Base-by-base conservation (phyloP, 2,329 filamentous ascomycete species). In the Ophiocordyceps sinensis region DNA sequence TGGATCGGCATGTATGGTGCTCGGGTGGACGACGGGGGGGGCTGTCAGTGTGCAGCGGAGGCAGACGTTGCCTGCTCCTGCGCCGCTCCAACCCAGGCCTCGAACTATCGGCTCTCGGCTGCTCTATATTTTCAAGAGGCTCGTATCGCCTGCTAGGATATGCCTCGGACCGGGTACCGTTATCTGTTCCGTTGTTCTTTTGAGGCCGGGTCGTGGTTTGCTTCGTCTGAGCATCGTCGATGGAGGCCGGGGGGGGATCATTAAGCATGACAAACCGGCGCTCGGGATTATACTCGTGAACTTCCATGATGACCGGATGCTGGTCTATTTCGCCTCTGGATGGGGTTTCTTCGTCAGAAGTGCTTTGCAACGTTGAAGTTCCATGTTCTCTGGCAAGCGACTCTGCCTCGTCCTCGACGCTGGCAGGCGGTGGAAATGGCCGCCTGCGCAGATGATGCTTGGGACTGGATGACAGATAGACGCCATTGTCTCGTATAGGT, bases 251-350 rank as follows among this genome's bases (percentile, higher is more conserved):
- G 11, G 47, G 44, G 8, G 55, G 46, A 30, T 62, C 59, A 35
- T 64, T 57, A 23, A 82, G 60, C 31, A 81, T 59, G 9, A 83
- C 75, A 49, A 80, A 85, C 32, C 79, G 73, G 31, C 75, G 70
- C 54, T 85, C 81, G 5, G 70, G 67, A 48, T 76, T 77, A 50
- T 68, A 56, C 43, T 75, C 69, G 49, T 67, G 63, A 40, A 82
- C 72, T 42, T 81, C 76, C 42, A 80, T 61, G 21, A 88, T 64
- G 38, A 87, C 65, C 12, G 77, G 77, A 23, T 77, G 62, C 52
- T 88, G 83, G 40, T 87, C 79, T 43, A 80, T 59, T 6, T 73
- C 71, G 32, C 83, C 83, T 43, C 73, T 73, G 43, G 71, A 70
- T 39, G 68, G 66, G 26, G 73, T 68, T 43, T 79, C 75, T 48